Conservation (phyloP, 129 eudicot genomes). For the Escallonia rubra region DNA sequence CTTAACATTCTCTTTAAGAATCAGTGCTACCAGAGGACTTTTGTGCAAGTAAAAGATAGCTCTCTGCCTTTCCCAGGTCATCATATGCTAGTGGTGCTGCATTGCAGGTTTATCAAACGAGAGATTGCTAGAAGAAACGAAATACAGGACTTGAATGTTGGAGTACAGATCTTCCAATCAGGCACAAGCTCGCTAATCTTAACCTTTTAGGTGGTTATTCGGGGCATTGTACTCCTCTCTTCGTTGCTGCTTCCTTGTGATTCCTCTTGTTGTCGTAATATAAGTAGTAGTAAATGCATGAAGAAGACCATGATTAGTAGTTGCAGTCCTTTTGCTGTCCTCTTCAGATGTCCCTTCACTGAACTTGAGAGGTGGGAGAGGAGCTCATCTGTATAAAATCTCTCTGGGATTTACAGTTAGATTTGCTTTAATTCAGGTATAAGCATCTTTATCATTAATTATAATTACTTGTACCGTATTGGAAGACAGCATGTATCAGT, state of each 20-base stretch:
- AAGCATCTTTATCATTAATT: too few relatives aligned
- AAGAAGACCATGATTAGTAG: too few relatives aligned
- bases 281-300: background rate
- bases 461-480: too few relatives aligned
- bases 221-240: background rate
- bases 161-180: constrained; percentile 24
- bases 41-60: constrained; percentile 2
- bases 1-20: background rate
- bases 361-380: background rate
- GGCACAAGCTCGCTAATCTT: constrained; percentile 10
- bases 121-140: constrained; percentile 42
- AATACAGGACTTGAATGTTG: constrained; percentile 38
- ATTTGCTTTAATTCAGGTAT: background rate
- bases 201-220: background rate
- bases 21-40: background rate
- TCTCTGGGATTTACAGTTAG: background rate
- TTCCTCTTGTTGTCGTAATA: background rate
- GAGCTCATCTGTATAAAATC: background rate
- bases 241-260: background rate
- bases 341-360: background rate
- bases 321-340: background rate
- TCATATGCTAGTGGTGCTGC: constrained; percentile 4
- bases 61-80: constrained; percentile 4
- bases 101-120: constrained; percentile 66
- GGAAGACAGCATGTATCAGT: too few relatives aligned